Conservation (phyloP, 2,329 filamentous ascomycete genomes). For the Elsinoe australis region DNA sequence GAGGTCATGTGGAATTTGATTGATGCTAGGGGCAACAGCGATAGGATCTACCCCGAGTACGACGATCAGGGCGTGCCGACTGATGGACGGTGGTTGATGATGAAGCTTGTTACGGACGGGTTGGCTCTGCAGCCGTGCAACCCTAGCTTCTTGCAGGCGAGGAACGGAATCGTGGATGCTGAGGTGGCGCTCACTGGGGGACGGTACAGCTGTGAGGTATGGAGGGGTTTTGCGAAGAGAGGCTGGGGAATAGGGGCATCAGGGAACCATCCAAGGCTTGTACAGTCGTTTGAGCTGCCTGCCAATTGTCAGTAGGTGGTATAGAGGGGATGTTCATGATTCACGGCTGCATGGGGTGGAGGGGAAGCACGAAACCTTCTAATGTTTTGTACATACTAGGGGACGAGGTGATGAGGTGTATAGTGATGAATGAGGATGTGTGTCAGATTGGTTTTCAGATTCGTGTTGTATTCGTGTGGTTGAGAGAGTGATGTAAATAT, state of each 20-base stretch:
- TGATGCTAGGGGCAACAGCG: conserved; percentile 48
- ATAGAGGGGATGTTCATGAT: background rate
- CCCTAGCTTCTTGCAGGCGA: conserved; percentile 46
- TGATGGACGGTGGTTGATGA: conserved; percentile 46
- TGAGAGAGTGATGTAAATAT: background rate
- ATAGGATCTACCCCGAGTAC: conserved; percentile 37
- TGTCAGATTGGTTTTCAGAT: background rate
- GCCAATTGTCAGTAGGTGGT: background rate
- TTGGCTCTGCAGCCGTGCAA: conserved; percentile 49
- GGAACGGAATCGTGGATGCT: conserved; percentile 51
- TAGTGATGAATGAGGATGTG: background rate
- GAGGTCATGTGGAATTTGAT: conserved; percentile 53
- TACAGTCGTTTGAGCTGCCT: background rate
- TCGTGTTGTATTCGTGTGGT: no score
- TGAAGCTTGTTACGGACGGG: conserved; percentile 48
- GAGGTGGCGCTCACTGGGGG: conserved; percentile 47
- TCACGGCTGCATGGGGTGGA: conserved; percentile 2
- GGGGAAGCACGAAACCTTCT: background rate
- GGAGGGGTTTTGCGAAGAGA: conserved; percentile 52
- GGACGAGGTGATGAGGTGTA: conserved; percentile 9
- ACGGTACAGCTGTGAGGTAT: conserved; percentile 46
- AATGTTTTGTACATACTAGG: conserved; percentile 12
- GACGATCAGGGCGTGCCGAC: conserved; percentile 41
- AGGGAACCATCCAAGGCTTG: background rate
- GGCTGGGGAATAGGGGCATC: conserved; percentile 40